Conservation (phyloP, 1,284 basidiomycete species). For the Puccinia triticina region DNA sequence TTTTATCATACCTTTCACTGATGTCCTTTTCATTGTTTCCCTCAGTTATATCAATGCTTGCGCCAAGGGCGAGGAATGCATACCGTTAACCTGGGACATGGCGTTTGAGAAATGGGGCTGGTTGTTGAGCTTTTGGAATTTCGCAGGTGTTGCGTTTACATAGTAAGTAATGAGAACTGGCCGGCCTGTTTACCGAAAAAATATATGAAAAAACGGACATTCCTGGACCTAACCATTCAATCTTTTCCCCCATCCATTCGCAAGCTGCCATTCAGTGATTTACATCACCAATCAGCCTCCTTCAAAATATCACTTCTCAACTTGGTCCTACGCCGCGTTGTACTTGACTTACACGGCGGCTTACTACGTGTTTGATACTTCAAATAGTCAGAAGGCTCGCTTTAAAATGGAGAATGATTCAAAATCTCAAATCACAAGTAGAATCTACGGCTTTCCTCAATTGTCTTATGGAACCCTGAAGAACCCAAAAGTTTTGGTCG, state of each 20-base stretch:
- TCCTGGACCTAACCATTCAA: background rate
- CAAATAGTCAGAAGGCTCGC: constrained; percentile 95
- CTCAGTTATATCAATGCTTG: constrained; percentile 43
- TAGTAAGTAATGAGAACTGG: constrained; percentile 56
- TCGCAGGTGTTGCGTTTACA: constrained; percentile 70
- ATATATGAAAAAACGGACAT: background rate
- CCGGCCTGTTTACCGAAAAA: constrained; percentile 4
- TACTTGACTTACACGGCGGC: constrained; percentile 77
- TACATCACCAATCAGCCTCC: constrained; percentile 97
- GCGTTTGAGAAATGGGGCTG: constrained; percentile 78
- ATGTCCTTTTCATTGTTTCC: background rate
- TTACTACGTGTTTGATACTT: constrained; percentile 88
- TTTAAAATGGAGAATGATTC: constrained; percentile 94
- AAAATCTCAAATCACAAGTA: constrained; percentile 75
- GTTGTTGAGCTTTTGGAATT: constrained; percentile 69
- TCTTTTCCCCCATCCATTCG: background rate
- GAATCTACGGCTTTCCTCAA: constrained; percentile 85
- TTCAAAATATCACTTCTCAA: constrained; percentile 81
- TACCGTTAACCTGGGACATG: constrained; percentile 99
- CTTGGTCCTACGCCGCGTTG: constrained; percentile 71
- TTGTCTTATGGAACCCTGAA: constrained; percentile 82
- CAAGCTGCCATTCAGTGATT: constrained; percentile 75
- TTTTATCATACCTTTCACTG: constrained; percentile 4
- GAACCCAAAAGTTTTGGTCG: constrained; percentile 87
- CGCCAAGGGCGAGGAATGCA: constrained; percentile 71